Conservation (phyloP, 176 grass and related monocot genomes). For the Themeda triandra region DNA sequence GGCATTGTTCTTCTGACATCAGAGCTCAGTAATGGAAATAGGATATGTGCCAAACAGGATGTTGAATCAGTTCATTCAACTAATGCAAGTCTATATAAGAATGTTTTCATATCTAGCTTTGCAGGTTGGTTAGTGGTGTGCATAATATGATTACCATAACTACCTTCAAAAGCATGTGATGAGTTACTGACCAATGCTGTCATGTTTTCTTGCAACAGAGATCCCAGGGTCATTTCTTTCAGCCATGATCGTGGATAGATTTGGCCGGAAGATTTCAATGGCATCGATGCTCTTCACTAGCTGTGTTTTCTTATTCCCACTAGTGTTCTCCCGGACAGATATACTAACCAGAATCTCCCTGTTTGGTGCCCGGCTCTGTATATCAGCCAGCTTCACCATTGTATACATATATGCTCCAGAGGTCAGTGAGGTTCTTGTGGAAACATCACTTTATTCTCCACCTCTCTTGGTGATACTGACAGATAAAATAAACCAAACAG, state of each 20-base stretch:
- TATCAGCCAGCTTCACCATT: conserved; percentile 82
- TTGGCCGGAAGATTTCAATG: conserved; percentile 90
- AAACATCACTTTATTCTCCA: neutral
- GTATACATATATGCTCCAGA: conserved; percentile 96
- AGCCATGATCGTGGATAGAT: conserved; percentile 71
- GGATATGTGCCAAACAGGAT: conserved; percentile 57
- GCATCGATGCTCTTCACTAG: conserved; percentile 83
- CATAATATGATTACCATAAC: neutral
- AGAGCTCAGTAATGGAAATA: conserved; percentile 80
- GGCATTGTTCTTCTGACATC: conserved; percentile 95
- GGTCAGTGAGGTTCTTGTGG: conserved; percentile 44
- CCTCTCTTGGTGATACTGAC: neutral
- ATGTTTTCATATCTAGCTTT: conserved; percentile 95
- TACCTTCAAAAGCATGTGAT: conserved; percentile 3
- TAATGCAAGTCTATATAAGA: conserved; percentile 70
- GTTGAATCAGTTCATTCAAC: conserved; percentile 50
- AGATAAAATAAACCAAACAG: neutral
- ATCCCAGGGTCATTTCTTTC: conserved; percentile 84
- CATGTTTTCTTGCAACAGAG: conserved; percentile 61
- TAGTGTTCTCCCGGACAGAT: conserved; percentile 70
- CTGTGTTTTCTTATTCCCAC: conserved; percentile 72
- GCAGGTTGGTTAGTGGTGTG: conserved; percentile 52
- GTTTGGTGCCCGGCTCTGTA: conserved; percentile 86
- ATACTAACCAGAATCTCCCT: conserved; percentile 58
- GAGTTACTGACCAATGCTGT: neutral